Evolutionary conservation across 345 rosid species (phyloP).

Genomic region (Mangifera indica): DNA sequence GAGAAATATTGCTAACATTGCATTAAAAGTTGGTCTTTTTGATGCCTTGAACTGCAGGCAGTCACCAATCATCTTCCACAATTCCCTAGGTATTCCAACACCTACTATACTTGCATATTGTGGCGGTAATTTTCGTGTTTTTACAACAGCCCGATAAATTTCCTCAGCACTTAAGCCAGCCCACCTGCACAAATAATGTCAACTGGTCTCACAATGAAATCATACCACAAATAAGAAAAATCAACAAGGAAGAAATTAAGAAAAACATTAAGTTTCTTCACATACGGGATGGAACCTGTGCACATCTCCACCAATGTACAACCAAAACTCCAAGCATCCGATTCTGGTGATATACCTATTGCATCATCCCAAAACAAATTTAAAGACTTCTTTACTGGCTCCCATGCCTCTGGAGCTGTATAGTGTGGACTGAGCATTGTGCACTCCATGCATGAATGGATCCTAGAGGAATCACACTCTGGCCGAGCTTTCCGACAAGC

Average conservation of each 20-base stretch:
- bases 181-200: slow-evolving; percentile 60
- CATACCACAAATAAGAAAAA: not conserved
- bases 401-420: slow-evolving; percentile 99
- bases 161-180: slow-evolving; percentile 88
- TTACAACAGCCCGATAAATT: slow-evolving; percentile 85
- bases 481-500: slow-evolving; percentile 62
- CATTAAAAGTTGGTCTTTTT: slow-evolving; percentile 82
- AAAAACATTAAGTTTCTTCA: slow-evolving; percentile 29
- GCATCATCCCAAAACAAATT: slow-evolving; percentile 94
- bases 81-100: slow-evolving; percentile 89
- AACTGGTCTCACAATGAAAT: slow-evolving; percentile 13
- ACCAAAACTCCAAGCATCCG: slow-evolving; percentile 99
- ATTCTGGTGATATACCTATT: slow-evolving; percentile 77
- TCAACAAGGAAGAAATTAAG: slow-evolving; percentile 12
- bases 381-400: slow-evolving; percentile 83
- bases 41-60: slow-evolving; percentile 93
- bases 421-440: slow-evolving; percentile 83
- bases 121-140: slow-evolving; percentile 80
- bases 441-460: slow-evolving; percentile 84
- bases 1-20: slow-evolving; percentile 87
- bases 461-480: slow-evolving; percentile 61
- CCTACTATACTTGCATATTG: slow-evolving; percentile 98
- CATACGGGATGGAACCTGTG: slow-evolving; percentile 97
- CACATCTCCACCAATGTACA: slow-evolving; percentile 99
- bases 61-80: slow-evolving; percentile 99